A percentile compares a stretch with the other conserved stretches of the same genome.
Conservation (phyloP, 352 stramenopile genomes). For the Phytophthora gonapodyides region DNA sequence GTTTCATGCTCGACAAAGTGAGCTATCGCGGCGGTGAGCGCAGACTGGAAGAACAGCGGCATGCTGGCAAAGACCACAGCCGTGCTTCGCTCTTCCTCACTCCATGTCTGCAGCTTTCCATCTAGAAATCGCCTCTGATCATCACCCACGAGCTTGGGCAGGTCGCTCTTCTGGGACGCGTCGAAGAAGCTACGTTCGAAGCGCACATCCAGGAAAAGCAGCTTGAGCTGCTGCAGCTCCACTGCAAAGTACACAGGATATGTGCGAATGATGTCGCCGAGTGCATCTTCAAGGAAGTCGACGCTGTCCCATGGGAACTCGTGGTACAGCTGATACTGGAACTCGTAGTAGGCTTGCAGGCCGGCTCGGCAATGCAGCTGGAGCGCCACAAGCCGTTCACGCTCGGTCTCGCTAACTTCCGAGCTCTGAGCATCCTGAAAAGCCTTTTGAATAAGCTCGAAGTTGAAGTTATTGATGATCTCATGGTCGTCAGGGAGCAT, state of each 20-base stretch:
- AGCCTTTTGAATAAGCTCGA: slow-evolving; percentile 39
- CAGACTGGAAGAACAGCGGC: slow-evolving; percentile 75
- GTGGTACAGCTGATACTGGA: slow-evolving; percentile 63
- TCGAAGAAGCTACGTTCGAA: slow-evolving; percentile 65
- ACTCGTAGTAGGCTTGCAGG: slow-evolving; percentile 69
- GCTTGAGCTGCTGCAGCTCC: slow-evolving; percentile 46
- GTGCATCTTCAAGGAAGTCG: slow-evolving; percentile 48
- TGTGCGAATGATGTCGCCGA: slow-evolving; percentile 37
- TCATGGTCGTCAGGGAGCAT: slow-evolving; percentile 85
- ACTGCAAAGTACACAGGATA: slow-evolving; percentile 54
- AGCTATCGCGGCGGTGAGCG: slow-evolving; percentile 49
- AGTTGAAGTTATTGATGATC: slow-evolving; percentile 78
- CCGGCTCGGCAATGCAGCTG: slow-evolving; percentile 63
- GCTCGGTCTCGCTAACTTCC: slow-evolving; percentile 11
- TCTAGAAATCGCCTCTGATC: slow-evolving; percentile 29
- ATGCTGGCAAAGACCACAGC: slow-evolving; percentile 56
- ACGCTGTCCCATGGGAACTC: slow-evolving; percentile 45
- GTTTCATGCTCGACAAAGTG: slow-evolving; percentile 63
- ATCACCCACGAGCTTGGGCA: slow-evolving; percentile 39
- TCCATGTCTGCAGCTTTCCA: slow-evolving; percentile 26
- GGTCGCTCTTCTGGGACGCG: slow-evolving; percentile 1
- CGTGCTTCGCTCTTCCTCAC: slow-evolving; percentile 16
- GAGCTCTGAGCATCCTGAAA: slow-evolving; percentile 12
- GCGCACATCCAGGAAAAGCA: slow-evolving; percentile 68
- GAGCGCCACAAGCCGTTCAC: slow-evolving; percentile 33